Conservation (phyloP, 116 monocot species). For the Dioscorea cayenensis region DNA sequence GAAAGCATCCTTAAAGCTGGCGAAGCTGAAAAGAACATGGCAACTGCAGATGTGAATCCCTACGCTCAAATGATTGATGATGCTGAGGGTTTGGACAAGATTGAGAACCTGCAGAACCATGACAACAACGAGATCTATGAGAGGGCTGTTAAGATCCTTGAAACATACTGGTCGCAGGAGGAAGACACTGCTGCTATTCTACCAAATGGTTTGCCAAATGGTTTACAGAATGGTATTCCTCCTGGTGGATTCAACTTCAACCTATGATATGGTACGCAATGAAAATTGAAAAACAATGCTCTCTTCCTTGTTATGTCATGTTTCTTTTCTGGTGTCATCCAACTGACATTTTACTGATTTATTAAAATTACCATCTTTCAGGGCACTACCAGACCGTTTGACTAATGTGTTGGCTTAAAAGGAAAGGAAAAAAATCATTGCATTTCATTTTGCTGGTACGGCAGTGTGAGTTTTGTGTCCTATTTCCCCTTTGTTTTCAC, state of each 20-base stretch:
- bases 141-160: conserved; percentile 82
- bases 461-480: too few species aligned
- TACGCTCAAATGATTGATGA: conserved; percentile 81
- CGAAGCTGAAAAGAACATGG: conserved; percentile 66
- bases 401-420: too few species aligned
- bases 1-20: conserved; percentile 88
- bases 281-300: too few species aligned
- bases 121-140: conserved; percentile 92
- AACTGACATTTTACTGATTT: too few species aligned
- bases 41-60: conserved; percentile 39
- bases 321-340: too few species aligned
- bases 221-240: too few species aligned
- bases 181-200: conserved; percentile 66
- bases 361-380: too few species aligned
- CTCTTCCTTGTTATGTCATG: too few species aligned
- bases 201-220: conserved; percentile 39
- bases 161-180: conserved; percentile 84
- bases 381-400: too few species aligned
- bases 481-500: too few species aligned
- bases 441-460: too few species aligned
- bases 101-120: conserved; percentile 89
- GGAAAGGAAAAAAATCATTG: too few species aligned
- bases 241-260: conserved; percentile 64
- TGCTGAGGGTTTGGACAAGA: conserved; percentile 78
- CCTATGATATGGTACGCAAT: conserved; percentile 10